Base-by-base conservation (phyloP, 495 filamentous ascomycete genomes). In the Penicillium canariense region DNA sequence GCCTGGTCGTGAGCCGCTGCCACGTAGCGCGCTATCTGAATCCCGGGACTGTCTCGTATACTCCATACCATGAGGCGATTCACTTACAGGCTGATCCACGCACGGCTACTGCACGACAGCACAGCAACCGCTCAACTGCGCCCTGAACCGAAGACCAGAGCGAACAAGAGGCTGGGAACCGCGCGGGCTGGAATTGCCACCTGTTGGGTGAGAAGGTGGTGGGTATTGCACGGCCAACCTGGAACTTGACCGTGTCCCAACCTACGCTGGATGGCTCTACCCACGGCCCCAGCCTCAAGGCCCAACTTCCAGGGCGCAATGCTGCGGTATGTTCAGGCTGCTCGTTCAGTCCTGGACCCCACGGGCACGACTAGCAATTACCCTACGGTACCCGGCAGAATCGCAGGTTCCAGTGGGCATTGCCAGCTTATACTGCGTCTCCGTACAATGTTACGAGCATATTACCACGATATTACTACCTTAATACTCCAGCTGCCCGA, bases 21-120 rank as follows among this genome's bases (percentile, higher is more conserved):
- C 61, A 64, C 61, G 61, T 64, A 61, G 61, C 54, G 51, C 48
- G 42, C 30, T 43, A 38, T 32, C 47, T 51, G 32, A 27, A 47
- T 22, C 22, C 28, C 44, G 26, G 36, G 49, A 31, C 23, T 26
- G 27, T 15, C 14, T 23, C 34, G 49, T 30, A 40, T 25, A 20
- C 20, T 30, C n/a, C 15, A 15, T 30, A 22, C 17, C 6, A 18
- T 30, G 15, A 43, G 39, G 18, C 27, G 34, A 14, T n/a, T 50
- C 15, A 28, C 22, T 40, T 10, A 32, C 8, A 15, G 25, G 28
- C 25, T 40, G 10, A 50, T 40, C 14, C 25, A 40, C 28, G 50
- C 30, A 28, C 40, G 38, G 38, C 50, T 52, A 15, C 50, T 56
- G 52, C 40, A 45, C 25, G 53, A 60, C 58, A 60, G 43, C 57